Percentiles rank a stretch among this genome's conserved stretches.
These are phyloP conservation scores for Populus hybrid DNA, from an alignment of 441 rosid genomes.

Conservation along the genomic window DNA sequence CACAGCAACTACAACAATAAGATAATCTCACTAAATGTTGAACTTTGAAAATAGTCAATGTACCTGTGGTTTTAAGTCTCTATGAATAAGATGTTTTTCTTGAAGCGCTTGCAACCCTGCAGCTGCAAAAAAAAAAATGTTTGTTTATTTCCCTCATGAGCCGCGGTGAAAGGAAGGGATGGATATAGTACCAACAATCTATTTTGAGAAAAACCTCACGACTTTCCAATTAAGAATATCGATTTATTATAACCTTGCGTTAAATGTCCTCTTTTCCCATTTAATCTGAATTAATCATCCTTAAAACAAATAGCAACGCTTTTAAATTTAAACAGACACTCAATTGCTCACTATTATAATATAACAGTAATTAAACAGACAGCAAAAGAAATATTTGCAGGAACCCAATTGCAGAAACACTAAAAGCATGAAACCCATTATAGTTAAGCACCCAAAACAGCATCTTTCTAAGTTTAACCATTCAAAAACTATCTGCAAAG, in stretches of 20 bases:
- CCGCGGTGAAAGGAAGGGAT: neutral
- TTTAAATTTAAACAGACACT: no score
- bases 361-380: neutral
- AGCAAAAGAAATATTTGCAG: neutral
- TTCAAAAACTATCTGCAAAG: neutral
- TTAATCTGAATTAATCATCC: neutral
- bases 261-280: neutral
- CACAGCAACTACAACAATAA: neutral
- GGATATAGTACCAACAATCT: neutral
- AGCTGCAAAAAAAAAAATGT: constrained; percentile 37
- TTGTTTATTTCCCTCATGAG: constrained; percentile 8
- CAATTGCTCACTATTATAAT: neutral
- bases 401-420: neutral
- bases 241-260: neutral
- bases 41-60: constrained; percentile 3
- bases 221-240: neutral
- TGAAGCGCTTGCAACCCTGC: constrained; percentile 82
- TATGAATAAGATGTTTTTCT: constrained; percentile 70
- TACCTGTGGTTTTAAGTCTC: constrained; percentile 92
- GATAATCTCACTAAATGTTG: constrained; percentile 2
- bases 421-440: neutral
- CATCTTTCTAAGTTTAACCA: neutral
- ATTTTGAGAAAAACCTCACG: neutral
- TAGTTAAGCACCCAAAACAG: neutral
- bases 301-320: neutral